A percentile compares a stretch with the other conserved stretches of the same genome.
phyloP scores from a whole-genome alignment of 352 stramenopile genomes.

The Phytophthora megakarya region DNA sequence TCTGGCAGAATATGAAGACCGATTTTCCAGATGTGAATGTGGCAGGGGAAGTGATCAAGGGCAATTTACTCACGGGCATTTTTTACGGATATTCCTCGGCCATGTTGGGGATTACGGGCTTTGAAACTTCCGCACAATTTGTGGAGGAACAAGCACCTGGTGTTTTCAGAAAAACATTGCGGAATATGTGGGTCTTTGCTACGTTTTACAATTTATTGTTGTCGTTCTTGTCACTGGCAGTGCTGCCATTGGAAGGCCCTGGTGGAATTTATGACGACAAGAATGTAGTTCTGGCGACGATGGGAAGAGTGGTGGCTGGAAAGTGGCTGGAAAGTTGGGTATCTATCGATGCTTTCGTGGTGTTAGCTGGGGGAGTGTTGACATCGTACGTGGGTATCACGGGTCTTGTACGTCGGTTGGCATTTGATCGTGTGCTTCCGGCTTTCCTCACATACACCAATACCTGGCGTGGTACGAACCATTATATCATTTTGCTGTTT shows the following conservation, averaged over 20 bases:
- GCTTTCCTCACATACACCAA: slow-evolving; percentile 67
- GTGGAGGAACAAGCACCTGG: slow-evolving; percentile 88
- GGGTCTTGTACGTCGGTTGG: slow-evolving; percentile 78
- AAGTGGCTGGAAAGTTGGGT: slow-evolving; percentile 76
- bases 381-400: slow-evolving; percentile 92
- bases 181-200: slow-evolving; percentile 89
- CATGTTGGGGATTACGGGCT: slow-evolving; percentile 92
- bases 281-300: slow-evolving; percentile 79
- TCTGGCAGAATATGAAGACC: slow-evolving; percentile 71
- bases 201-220: slow-evolving; percentile 90
- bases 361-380: slow-evolving; percentile 85
- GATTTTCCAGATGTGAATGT: slow-evolving; percentile 59
- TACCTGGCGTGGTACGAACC: slow-evolving; percentile 80
- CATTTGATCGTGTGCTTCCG: slow-evolving; percentile 74
- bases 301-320: slow-evolving; percentile 57
- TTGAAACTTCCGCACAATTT: slow-evolving; percentile 92
- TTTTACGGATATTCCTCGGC: slow-evolving; percentile 85
- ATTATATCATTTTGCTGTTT: slow-evolving; percentile 85
- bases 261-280: slow-evolving; percentile 70
- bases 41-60: slow-evolving; percentile 46
- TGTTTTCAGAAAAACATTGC: slow-evolving; percentile 80
- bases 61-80: slow-evolving; percentile 61
- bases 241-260: slow-evolving; percentile 70
- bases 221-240: slow-evolving; percentile 78
- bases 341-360: slow-evolving; percentile 88